Base-by-base conservation (phyloP, 148 eudicot species). In the Vaccinium vitisidaea region DNA sequence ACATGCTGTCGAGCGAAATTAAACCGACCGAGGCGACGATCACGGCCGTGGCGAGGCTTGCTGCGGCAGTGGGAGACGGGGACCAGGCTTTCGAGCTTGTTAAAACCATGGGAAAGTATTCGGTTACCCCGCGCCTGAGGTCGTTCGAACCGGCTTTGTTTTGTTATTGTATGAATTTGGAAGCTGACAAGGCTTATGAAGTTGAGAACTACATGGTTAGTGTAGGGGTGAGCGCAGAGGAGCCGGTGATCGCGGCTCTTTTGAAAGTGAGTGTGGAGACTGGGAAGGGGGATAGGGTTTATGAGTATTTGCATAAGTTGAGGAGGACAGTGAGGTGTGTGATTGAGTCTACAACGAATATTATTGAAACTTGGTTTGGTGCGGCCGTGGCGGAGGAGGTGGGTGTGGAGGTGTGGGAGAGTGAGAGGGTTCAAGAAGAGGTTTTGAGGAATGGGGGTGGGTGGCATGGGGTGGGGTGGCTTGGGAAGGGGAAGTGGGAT, bases 381-480 rank as follows among this genome's bases (percentile, higher is more conserved):
- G 91, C 93, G 8, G 91, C 83, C 55, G 84, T 82, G 88, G 93
- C 94, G 21, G 88, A 67, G 25, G 91, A 77, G 73, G 86, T 91
- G 77, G 94, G 96, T 18, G 80, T n/a, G 53, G 88, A 30, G 87
- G 91, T 83, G 81, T 87, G 89, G 91, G 93, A 94, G 84, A 84
- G 61, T 27, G 89, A 80, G 77, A 77, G 81, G 87, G 88, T 93
- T 84, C 91, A 88, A 82, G 94, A 89, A 83, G 91, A 85, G 27
- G 86, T 88, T 84, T 87, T 82, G 59, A 88, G 67, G 87, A 91
- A 90, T 83, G 99, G 99, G 6, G 99, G 99, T 83, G 99, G 99
- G 61, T 97, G 99, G 99, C 98, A 95, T 87, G 99, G 95, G 58
- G 67, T 90, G 75, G 99, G 99, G 83, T 97, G 99, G 99, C 80